Evolutionary conservation across 805 yeast species (phyloP), one percentile per base, ranked within the genome.

Genomic region (Candida coquimbonensis): DNA sequence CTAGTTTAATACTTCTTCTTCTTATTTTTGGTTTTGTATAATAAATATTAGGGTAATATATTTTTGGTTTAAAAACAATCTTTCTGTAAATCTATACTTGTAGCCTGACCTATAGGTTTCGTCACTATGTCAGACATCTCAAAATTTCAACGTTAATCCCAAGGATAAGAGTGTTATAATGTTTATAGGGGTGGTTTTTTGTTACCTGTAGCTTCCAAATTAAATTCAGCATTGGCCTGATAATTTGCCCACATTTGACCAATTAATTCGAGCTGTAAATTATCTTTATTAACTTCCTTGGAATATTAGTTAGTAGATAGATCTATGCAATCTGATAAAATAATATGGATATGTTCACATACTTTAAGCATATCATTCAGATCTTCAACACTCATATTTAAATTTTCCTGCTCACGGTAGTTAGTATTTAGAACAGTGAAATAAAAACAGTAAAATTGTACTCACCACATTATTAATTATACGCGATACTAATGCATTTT

Each of bases 221-320:
- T 83, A 63, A 80, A 85, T 53, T 80, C 80, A 4, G 83, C 80
- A 54, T 82, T 83, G 36, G 81, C 74, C 48, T 77, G 74, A 58
- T 87, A 87, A 53, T 80, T 83, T 45, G 80, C 85, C 87, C 93
- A 85, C 76, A 87, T 78, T 54, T 80, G 85, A 3, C 88, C 75
- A 36, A 85, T 75, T 32, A 84, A 67, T 50, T 85, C 93, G 5
- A 82, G 72, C 43, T 85, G 81, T 59, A 81, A 74, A 56, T 85
- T 85, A 43, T 77, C 77, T 46, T 74, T 69, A 60, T 83, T 86
- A 12, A 84, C 77, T 42, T 79, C 71, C 62, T 65, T 29, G 6
- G 9, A 17, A 9, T 4, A 13, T 7, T 2, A 17, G 42, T 44
- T 42, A 47, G 46, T 33, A 19, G 19, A 9, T 21, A 16, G 14